Base-by-base conservation (phyloP, 176 grass and related monocot genomes). In the Carex myosuroides region DNA sequence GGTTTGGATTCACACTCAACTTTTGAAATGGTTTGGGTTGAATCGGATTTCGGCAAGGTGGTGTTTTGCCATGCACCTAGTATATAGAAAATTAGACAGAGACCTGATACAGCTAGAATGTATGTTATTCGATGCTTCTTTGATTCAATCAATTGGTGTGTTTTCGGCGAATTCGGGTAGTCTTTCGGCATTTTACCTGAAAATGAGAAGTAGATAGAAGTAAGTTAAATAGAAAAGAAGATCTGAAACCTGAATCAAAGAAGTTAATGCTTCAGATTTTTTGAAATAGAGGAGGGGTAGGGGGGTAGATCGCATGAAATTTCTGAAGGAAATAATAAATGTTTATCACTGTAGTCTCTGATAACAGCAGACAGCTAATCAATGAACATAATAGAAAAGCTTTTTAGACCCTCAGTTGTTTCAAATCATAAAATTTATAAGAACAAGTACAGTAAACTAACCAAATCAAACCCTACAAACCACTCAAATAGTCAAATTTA, bases 41-140 rank as follows among this genome's bases (percentile, higher is more conserved):
- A 42, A 41, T 85, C 57, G 1, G 91, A 76, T 73, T 86, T 86
- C 0, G 89, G 87, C 59, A 90, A 16, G 0, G 87, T 79, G 77
- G 87, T 86, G 83, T 99, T 95, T 83, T 99, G 96, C 89, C 89
- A 99, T 35, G 96, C 86, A 16, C 96, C 96, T 14, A 99, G 85
- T 48, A 92, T 81, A 57, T 95, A 99, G 90, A 93, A 99, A 77
- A 92, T 85, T 8, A 94, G 21, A 64, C 96, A 99, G 48, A 99
- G 96, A 12, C 75, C 71, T 79, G 87, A 90, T 44, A 92, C 88
- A 20, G 83, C 83, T 1, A 99, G 62, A 29, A 95, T 79, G 85
- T 99, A 92, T 17, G 91, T 88, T 58, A 99, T 78, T 10, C 96
- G 86, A 88, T 93, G 86, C 80, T 89, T 95, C 80, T 89, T 95